phyloP scores from a whole-genome alignment of 345 rosid species.

The Eutrema yunnanense region DNA sequence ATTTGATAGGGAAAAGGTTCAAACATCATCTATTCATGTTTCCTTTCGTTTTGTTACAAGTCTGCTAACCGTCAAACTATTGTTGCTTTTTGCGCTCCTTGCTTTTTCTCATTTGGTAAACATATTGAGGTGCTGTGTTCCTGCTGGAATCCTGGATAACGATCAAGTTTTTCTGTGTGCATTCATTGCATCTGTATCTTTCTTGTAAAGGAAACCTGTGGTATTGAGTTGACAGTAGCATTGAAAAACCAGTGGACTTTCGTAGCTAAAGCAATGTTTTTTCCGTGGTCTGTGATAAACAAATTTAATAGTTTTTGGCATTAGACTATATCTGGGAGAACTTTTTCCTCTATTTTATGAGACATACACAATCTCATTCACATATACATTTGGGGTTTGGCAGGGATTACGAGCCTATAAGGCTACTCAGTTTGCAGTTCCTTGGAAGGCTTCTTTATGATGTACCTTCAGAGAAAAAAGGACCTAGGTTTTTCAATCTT shows the following conservation, averaged over 20 bases:
- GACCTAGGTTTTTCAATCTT: slow-evolving; percentile 71
- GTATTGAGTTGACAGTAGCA: neutral
- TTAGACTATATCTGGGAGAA: neutral
- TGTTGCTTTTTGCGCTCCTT: neutral
- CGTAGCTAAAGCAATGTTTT: slow-evolving; percentile 7
- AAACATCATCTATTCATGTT: slow-evolving; percentile 5
- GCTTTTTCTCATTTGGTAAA: neutral
- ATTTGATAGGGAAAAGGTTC: slow-evolving; percentile 12
- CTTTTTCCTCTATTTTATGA: neutral
- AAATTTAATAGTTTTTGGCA: neutral
- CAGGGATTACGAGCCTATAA: slow-evolving; percentile 87
- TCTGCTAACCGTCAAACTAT: neutral
- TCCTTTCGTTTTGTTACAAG: neutral
- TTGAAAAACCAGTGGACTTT: neutral
- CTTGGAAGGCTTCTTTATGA: slow-evolving; percentile 88
- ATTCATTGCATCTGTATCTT: neutral
- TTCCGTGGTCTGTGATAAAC: neutral
- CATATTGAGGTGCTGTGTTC: neutral
- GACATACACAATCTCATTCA: neutral
- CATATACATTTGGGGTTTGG: neutral
- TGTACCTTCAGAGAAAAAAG: slow-evolving; percentile 81
- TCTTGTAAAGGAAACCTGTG: slow-evolving; percentile 1
- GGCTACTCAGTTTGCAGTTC: slow-evolving; percentile 94
- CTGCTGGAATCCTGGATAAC: slow-evolving; percentile 3
- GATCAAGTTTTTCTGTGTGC: slow-evolving; percentile 6